Evolutionary conservation across 108 stramenopile genomes (phyloP).

Genomic region (Discostella stelligeroides): DNA sequence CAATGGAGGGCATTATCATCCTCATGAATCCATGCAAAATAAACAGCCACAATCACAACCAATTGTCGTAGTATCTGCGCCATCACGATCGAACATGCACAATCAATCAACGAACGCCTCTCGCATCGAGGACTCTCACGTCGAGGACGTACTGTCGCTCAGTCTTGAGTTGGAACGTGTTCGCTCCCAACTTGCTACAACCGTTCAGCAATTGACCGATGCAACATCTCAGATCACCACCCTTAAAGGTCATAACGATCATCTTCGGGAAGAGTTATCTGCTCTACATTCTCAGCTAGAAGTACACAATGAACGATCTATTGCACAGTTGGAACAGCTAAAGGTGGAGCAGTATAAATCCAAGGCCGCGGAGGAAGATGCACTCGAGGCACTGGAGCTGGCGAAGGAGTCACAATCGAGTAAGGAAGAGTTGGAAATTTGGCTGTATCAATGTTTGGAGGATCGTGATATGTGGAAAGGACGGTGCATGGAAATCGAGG

Average conservation of each 20-base stretch:
- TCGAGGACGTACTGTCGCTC: slow-evolving; percentile 75
- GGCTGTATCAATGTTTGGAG: slow-evolving; percentile 55
- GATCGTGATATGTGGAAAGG: slow-evolving; percentile 55
- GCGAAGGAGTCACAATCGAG: slow-evolving; percentile 70
- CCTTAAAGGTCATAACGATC: slow-evolving; percentile 36
- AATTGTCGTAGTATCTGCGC: background rate
- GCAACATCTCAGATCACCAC: slow-evolving; percentile 47
- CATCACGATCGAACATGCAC: background rate
- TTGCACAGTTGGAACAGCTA: slow-evolving; percentile 41
- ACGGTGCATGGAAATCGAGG: slow-evolving; percentile 21
- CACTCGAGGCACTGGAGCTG: slow-evolving; percentile 72
- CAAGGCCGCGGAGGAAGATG: slow-evolving; percentile 88
- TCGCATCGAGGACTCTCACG: slow-evolving; percentile 54
- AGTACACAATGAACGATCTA: slow-evolving; percentile 23
- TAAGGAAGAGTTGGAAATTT: slow-evolving; percentile 67
- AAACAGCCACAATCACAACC: slow-evolving; percentile 8
- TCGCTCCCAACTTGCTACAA: slow-evolving; percentile 54
- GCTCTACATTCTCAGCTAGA: slow-evolving; percentile 42
- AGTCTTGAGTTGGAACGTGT: slow-evolving; percentile 72
- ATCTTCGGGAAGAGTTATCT: slow-evolving; percentile 40
- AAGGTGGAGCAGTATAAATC: slow-evolving; percentile 38
- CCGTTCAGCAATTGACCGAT: slow-evolving; percentile 55
- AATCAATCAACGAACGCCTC: slow-evolving; percentile 8
- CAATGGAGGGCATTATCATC: slow-evolving; percentile 12
- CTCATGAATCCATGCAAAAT: background rate